Evolutionary conservation across 2,329 filamentous ascomycete species (phyloP), one percentile per base, ranked within the genome.

Genomic region (Xylariaceae sp.): DNA sequence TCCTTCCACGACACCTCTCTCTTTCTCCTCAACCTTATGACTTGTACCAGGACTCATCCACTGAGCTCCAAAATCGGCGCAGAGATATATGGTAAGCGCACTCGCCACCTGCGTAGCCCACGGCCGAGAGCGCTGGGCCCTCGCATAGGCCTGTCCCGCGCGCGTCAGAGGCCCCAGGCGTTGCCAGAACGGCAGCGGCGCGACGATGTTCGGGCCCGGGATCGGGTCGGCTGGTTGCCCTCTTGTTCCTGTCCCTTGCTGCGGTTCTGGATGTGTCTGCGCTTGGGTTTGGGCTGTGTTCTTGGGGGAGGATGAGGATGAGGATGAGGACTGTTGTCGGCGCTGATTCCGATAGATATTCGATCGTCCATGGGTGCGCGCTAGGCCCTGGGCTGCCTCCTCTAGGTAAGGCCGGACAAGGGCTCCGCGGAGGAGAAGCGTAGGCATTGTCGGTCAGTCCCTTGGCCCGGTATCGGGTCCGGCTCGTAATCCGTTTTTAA

Each of bases 81-180:
- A 82, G 34, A 93, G 80, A 70, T 92, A 96, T 57, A 96, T 91
- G 34, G 91, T 80, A 41, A 96, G 74, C 37, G 89, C 87, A 65
- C 85, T 92, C 63, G 82, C 80, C 59, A 96, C 73, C 77, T 97
- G 93, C 8, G 91, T 96, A n/a, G 82, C 76, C 69, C 91, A 90
- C 0, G 94, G 93, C 46, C 87, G 79, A 46, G 83, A 82, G 48
- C 84, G 78, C 75, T 96, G 92, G 43, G 87, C 84, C 19, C 87
- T 82, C 14, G 83, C 87, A 71, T 95, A 96, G 0, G 81, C 81
- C 62, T 80, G 73, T 17, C 79, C 80, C 0, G 76, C 75, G 29
- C 76, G 75, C 2, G 84, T 85, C 52, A 87, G 56, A 2, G 84
- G 84, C 0, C 84, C 84, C 2, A 87, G 75, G 0, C 83, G 77